A percentile compares a stretch with the other conserved stretches of the same genome.
Evolutionary conservation across 495 filamentous ascomycete genomes (phyloP).

Genomic region (Ascodesmis nigricans): DNA sequence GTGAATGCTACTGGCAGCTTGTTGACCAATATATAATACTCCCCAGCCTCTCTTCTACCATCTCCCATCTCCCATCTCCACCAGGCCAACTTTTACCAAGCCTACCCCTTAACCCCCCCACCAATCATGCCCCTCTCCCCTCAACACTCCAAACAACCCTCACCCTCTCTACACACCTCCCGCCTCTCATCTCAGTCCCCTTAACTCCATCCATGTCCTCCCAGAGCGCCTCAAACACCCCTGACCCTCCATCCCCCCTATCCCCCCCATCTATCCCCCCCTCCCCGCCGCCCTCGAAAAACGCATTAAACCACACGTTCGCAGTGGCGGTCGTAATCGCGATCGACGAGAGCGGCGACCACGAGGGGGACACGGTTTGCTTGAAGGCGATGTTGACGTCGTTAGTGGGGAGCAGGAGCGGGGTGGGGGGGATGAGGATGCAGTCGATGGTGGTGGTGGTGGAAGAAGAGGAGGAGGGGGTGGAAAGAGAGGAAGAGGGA

Average conservation of each 20-base stretch:
- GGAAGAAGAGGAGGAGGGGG: conserved; percentile 34
- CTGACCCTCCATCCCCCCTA: conserved; percentile 28
- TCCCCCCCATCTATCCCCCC: conserved; percentile 39
- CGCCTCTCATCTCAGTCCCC: conserved; percentile 58
- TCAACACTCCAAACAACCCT: conserved; percentile 53
- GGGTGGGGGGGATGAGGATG: conserved; percentile 48
- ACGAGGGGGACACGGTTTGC: conserved; percentile 49
- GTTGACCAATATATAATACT: too few species aligned
- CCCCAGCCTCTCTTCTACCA: too few species aligned
- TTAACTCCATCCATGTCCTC: conserved; percentile 54
- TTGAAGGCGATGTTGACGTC: conserved; percentile 85
- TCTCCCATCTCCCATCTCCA: too few species aligned
- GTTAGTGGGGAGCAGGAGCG: conserved; percentile 41
- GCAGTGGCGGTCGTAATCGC: conserved; percentile 83
- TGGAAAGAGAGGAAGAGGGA: conserved; percentile 34
- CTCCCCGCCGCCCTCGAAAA: conserved; percentile 54
- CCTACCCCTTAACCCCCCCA: too few species aligned
- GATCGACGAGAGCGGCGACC: too few species aligned
- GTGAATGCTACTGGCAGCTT: too few species aligned
- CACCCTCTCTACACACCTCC: conserved; percentile 57
- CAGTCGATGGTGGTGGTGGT: conserved; percentile 30
- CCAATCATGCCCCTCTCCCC: too few species aligned
- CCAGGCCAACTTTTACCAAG: too few species aligned
- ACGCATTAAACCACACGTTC: conserved; percentile 91
- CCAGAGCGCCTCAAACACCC: conserved; percentile 43